These are phyloP conservation scores for Aspergillus panamensis DNA, from an alignment of 495 filamentous ascomycete genomes.

Conservation along the genomic window DNA sequence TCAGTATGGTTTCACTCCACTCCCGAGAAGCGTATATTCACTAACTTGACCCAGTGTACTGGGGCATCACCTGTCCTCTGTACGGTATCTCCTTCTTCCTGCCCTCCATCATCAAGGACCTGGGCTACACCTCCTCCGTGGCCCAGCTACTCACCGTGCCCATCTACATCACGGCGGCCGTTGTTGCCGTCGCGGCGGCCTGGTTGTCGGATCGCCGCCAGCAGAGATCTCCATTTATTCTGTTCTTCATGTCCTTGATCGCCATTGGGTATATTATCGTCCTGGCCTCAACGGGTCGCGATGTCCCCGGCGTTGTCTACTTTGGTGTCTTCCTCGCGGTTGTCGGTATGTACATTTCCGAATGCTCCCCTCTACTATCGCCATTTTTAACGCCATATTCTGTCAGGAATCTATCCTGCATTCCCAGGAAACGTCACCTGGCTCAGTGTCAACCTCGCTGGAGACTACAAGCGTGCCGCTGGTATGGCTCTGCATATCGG, in stretches of 20 bases:
- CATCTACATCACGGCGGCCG: slow-evolving; percentile 41
- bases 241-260: slow-evolving; percentile 59
- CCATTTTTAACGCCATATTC: not conserved
- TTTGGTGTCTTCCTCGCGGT: slow-evolving; percentile 71
- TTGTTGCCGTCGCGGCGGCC: slow-evolving; percentile 43
- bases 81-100: slow-evolving; percentile 74
- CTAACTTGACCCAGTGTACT: slow-evolving; percentile 41
- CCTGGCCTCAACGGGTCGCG: slow-evolving; percentile 36
- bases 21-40: not conserved
- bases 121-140: slow-evolving; percentile 58
- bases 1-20: slow-evolving; percentile 24
- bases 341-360: slow-evolving; percentile 50
- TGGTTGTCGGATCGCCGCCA: slow-evolving; percentile 57
- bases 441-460: slow-evolving; percentile 68
- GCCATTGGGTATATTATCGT: slow-evolving; percentile 63
- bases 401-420: slow-evolving; percentile 38
- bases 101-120: slow-evolving; percentile 65
- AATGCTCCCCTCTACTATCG: slow-evolving; percentile 20
- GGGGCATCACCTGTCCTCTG: slow-evolving; percentile 62
- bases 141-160: slow-evolving; percentile 70
- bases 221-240: slow-evolving; percentile 60
- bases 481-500: slow-evolving; percentile 78
- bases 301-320: slow-evolving; percentile 63
- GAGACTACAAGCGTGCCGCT: slow-evolving; percentile 65
- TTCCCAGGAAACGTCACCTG: slow-evolving; percentile 67